Percentiles rank a stretch among this genome's conserved stretches.
Evolutionary conservation across 768 basidiomycete species (phyloP).

Genomic region (Serendipita vermifera): DNA sequence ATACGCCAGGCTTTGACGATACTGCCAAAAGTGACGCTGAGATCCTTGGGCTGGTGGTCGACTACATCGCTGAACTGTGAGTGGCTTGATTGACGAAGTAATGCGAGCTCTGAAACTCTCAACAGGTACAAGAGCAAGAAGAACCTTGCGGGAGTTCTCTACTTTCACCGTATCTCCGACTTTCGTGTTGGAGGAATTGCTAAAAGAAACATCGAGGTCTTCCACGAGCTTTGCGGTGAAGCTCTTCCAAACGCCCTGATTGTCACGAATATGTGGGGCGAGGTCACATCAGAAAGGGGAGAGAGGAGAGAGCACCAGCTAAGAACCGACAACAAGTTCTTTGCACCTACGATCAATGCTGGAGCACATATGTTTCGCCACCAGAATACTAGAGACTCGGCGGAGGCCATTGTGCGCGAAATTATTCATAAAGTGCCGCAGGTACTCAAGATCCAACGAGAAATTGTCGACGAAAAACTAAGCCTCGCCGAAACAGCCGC

Average conservation of each 20-base stretch:
- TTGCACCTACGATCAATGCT: too few relatives aligned
- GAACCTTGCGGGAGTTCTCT: neutral
- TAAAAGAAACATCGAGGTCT: neutral
- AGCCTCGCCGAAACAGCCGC: too few relatives aligned
- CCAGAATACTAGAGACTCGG: too few relatives aligned
- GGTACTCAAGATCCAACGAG: too few relatives aligned
- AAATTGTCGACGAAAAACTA: too few relatives aligned
- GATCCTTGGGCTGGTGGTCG: neutral
- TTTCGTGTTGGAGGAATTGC: neutral
- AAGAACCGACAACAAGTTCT: neutral
- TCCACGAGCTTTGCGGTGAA: neutral
- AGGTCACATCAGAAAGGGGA: neutral
- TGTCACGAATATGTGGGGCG: conserved; percentile 1
- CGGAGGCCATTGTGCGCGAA: too few relatives aligned
- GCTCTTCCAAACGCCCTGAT: neutral
- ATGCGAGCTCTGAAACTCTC: too few relatives aligned
- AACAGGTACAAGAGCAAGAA: too few relatives aligned
- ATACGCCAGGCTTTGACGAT: conserved; percentile 20
- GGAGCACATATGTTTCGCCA: too few relatives aligned
- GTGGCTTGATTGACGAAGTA: too few relatives aligned
- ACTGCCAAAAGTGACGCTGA: conserved; percentile 15
- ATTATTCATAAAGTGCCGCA: too few relatives aligned
- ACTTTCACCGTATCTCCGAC: conserved; percentile 10
- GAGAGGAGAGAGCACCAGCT: neutral
- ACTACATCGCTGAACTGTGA: neutral